Evolutionary conservation across 2,329 filamentous ascomycete species (phyloP).

Genomic region (Gyromitra esculenta): DNA sequence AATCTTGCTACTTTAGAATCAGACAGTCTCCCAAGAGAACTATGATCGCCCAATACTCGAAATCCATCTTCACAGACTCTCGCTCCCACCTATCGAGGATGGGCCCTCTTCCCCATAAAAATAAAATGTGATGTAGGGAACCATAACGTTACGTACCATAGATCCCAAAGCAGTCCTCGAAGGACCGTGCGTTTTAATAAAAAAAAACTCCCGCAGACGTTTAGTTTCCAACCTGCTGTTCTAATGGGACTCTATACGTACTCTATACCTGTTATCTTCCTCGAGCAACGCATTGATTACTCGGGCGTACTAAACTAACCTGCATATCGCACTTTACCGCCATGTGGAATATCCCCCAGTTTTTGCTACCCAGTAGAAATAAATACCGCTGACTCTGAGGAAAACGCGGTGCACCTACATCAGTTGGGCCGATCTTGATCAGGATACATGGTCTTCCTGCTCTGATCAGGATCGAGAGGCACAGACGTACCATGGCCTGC

Average conservation of each 20-base stretch:
- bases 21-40: not conserved
- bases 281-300: slow-evolving; percentile 18
- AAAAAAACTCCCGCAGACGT: slow-evolving; percentile 20
- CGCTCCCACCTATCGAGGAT: not conserved
- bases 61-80: not conserved
- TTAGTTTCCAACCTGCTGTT: slow-evolving; percentile 15
- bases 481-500: not conserved
- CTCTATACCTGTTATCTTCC: not conserved
- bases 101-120: not conserved
- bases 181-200: slow-evolving; percentile 24
- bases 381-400: not conserved
- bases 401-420: slow-evolving; percentile 23
- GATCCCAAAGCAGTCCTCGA: not conserved
- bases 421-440: slow-evolving; percentile 37
- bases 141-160: slow-evolving; percentile 12
- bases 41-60: slow-evolving; percentile 2
- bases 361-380: slow-evolving; percentile 25
- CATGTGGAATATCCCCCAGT: not conserved
- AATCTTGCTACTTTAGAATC: not conserved
- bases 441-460: slow-evolving; percentile 33
- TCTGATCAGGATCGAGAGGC: slow-evolving; percentile 16
- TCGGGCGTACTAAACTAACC: not conserved
- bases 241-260: not conserved
- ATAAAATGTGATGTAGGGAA: slow-evolving; percentile 15
- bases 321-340: slow-evolving; percentile 1